Conservation (phyloP, 1,139 yeast genomes). For the Blastobotrys persicus region DNA sequence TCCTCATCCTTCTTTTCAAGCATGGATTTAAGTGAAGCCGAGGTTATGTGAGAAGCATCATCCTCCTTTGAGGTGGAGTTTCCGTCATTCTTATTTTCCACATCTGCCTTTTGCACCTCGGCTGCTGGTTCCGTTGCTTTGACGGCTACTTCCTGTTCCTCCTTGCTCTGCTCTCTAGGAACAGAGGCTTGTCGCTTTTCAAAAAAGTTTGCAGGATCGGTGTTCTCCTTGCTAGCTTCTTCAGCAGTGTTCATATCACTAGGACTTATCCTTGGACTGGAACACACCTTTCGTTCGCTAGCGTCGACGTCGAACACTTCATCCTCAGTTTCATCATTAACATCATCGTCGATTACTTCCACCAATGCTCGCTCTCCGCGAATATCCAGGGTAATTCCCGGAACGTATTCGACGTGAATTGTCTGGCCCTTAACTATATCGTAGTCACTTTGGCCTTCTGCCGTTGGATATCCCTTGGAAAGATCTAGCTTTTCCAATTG, state of each 20-base stretch:
- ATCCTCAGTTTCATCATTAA: constrained; percentile 37
- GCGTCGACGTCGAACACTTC: constrained; percentile 22
- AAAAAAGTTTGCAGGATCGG: constrained; percentile 1
- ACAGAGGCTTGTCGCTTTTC: neutral
- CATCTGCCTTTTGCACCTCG: no score
- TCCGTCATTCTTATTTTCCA: no score
- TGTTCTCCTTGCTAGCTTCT: constrained; percentile 4
- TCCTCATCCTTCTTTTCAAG: neutral
- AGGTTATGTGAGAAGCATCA: no score
- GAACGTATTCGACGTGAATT: constrained; percentile 52
- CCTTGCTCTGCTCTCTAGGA: neutral
- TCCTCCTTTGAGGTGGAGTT: no score
- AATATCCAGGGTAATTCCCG: constrained; percentile 59
- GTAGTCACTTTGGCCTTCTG: constrained; percentile 39
- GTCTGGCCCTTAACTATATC: constrained; percentile 47
- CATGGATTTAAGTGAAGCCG: no score
- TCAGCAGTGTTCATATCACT: constrained; percentile 7
- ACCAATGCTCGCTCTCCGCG: constrained; percentile 58
- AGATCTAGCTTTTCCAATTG: constrained; percentile 27
- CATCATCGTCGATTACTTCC: constrained; percentile 49
- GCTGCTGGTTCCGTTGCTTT: neutral
- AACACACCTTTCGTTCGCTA: neutral
- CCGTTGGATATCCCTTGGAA: constrained; percentile 24
- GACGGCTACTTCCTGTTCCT: neutral
- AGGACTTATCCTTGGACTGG: neutral